Evolutionary conservation across 495 filamentous ascomycete genomes (phyloP), one percentile per base, ranked within the genome.

Genomic region (Hyaloscypha variabilis): DNA sequence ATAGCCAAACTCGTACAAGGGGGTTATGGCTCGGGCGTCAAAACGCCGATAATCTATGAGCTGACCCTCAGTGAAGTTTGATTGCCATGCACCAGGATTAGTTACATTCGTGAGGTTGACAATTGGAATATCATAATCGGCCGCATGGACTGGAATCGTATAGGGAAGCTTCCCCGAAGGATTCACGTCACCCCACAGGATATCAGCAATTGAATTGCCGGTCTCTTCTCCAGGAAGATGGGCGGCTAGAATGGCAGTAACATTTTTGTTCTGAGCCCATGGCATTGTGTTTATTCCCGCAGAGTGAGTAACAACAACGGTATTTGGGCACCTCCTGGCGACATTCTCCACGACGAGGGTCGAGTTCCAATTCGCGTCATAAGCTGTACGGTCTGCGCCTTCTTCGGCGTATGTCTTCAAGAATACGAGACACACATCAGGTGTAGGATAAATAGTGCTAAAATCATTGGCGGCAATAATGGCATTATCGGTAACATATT

Each of bases 261-360:
- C 81, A 70, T 88, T 88, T 0, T 82, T 81, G 63, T 88, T 91
- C 65, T 91, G 77, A 63, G 91, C 88, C 81, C 88, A 97, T 29
- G 90, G 82, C 31, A 87, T 83, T 25, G 97, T 72, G 0, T 96
- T 78, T 19, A 97, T 90, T 6, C 91, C 92, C 11, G 88, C 83
- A 6, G 90, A 89, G 76, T 97, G 94, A 67, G 97, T 90, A 62
- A 97, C 84, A n/a, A 98, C 91, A 56, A 98, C 87, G 24, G 94
- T 97, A 83, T 96, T 96, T 79, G 91, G 88, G 79, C 90, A 95
- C 66, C 83, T 71, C 26, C 84, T 79, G 3, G 92, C 84, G 24
- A 96, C 91, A 58, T 87, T 90, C 71, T 88, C 82, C 74, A 98
- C 88, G 36, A 97, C 81, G 0, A 96, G 79, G 3, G 93, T 97